These are phyloP conservation scores for Nicotiana undulata DNA, from an alignment of 257 asterid genomes.

Conservation along the genomic window DNA sequence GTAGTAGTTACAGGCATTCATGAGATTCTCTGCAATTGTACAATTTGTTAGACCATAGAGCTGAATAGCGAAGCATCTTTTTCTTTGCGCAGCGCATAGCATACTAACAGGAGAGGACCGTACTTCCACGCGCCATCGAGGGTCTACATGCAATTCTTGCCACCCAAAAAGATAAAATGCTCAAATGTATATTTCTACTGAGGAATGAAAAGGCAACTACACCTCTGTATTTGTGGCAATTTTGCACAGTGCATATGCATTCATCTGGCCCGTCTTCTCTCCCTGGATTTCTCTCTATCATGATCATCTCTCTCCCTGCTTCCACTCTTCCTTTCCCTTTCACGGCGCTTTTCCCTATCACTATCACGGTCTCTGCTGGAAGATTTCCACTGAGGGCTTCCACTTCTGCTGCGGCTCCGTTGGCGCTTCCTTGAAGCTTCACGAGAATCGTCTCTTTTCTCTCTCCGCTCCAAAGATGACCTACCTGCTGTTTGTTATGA, in stretches of 20 bases:
- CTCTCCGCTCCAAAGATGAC: constrained; percentile 49
- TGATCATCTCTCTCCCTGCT: constrained; percentile 70
- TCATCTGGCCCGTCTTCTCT: constrained; percentile 60
- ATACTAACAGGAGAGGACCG: background rate
- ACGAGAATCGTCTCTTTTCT: constrained; percentile 43
- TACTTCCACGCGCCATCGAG: background rate
- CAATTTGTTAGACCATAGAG: background rate
- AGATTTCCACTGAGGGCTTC: constrained; percentile 61
- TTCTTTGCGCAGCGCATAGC: background rate
- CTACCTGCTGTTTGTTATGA: constrained; percentile 32
- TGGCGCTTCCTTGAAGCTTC: constrained; percentile 59
- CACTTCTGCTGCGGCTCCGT: constrained; percentile 63
- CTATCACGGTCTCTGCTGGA: constrained; percentile 50
- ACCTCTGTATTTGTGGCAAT: background rate
- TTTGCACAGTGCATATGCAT: background rate
- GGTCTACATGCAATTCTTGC: background rate
- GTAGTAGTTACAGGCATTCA: background rate
- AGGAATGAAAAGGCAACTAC: background rate
- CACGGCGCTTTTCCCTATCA: constrained; percentile 50
- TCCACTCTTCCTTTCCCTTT: constrained; percentile 59
- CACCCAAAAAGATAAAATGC: background rate
- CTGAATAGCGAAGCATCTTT: background rate
- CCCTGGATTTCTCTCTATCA: constrained; percentile 61
- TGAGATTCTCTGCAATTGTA: constrained; percentile 6
- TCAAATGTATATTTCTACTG: background rate